Evolutionary conservation across 148 eudicot species (phyloP), one percentile per base, ranked within the genome.

Genomic region (Vaccinium corymbosum): DNA sequence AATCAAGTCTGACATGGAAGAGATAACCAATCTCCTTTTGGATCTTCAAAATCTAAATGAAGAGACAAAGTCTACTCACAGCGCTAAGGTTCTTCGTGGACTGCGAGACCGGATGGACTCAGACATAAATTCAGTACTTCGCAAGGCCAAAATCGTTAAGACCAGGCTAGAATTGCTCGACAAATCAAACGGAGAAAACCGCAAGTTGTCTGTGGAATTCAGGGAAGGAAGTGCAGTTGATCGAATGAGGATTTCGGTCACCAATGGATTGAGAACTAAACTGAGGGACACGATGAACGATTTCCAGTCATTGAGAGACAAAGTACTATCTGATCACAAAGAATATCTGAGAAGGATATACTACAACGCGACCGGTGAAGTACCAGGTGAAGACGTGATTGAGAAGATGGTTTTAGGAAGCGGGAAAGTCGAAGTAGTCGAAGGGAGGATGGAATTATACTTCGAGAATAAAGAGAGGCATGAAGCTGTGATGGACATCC

Each of bases 101-200:
- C 66, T 94, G 6, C 74, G 97, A 55, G 97, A 92, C 82, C 86
- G 90, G 16, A 92, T 97, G 93, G 95, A 97, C 49, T 90, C 99
- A 6, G 92, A 94, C 82, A 93, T 95, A 76, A 84, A 89, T 2
- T 35, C 92, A 1, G 92, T 93, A 15, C 92, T 95, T n/a, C 87
- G 92, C 15, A 93, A 92, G 83, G 95, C 92, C 76, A 92, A 89
- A 52, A 64, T 78, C 0, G 83, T 94, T 57, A 94, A 90, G 82
- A 14, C 90, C 13, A 85, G 89, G 50, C 93, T 94, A 1, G 95
- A 97, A 75, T 81, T 81, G 10, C 88, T 97, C 1, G 93, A 92
- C 76, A 89, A 81, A 79, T 89, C 94, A 10, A 94, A 93, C n/a
- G 20, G 61, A 25, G 66, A 46, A 0, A 92, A 92, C 70, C 76